Evolutionary conservation across 352 stramenopile genomes (phyloP).

Genomic region (Pythium rishiriense): DNA sequence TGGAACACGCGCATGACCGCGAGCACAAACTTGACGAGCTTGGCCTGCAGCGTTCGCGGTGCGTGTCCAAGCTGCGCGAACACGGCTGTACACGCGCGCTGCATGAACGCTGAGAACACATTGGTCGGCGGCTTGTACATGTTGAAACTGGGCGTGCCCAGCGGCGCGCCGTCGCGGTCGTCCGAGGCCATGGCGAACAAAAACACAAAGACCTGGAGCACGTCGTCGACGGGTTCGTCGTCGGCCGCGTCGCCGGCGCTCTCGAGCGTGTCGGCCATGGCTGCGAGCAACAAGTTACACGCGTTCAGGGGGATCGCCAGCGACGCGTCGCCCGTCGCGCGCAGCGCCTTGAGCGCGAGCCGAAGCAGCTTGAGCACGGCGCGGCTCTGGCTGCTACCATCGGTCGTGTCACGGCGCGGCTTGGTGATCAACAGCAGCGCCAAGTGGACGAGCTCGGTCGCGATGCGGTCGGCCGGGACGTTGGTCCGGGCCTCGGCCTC

Average conservation of each 20-base stretch:
- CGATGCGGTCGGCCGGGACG: conserved; percentile 57
- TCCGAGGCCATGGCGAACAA: conserved; percentile 62
- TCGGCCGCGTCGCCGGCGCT: conserved; percentile 6
- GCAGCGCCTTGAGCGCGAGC: conserved; percentile 41
- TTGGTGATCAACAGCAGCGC: conserved; percentile 69
- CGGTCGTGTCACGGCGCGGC: conserved; percentile 24
- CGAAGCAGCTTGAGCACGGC: conserved; percentile 58
- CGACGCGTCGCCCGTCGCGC: conserved; percentile 26
- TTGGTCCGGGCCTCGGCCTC: conserved; percentile 50
- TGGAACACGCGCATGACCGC: conserved; percentile 70
- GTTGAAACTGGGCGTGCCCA: conserved; percentile 49
- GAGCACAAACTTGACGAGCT: conserved; percentile 47
- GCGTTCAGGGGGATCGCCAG: conserved; percentile 59
- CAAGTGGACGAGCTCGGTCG: conserved; percentile 65
- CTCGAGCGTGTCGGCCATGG: conserved; percentile 65
- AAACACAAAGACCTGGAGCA: conserved; percentile 61
- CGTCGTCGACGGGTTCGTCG: conserved; percentile 39
- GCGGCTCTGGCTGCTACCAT: conserved; percentile 32
- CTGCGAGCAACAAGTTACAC: conserved; percentile 72
- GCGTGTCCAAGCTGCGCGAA: conserved; percentile 13
- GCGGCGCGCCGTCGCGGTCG: neutral
- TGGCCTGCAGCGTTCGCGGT: conserved; percentile 1
- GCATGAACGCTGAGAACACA: conserved; percentile 72
- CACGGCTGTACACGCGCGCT: conserved; percentile 42
- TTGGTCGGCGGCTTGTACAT: conserved; percentile 83